Base-by-base conservation (phyloP, 441 rosid genomes). In the Aquilaria agallochum region DNA sequence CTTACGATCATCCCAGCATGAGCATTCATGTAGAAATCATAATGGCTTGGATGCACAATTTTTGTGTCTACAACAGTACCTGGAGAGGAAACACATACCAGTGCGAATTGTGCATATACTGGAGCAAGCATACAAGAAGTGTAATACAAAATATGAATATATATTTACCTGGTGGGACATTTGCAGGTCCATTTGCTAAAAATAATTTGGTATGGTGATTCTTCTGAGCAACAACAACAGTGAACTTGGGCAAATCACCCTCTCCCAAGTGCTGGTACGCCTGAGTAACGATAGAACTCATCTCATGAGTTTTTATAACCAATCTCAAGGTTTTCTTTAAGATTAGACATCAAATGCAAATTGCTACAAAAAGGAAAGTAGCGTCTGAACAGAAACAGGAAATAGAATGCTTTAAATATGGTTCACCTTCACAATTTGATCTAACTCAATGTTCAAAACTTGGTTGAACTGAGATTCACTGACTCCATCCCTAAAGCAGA, bases 21-120 rank as follows among this genome's bases (percentile, higher is more conserved):
- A 65, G 97, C 83, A 68, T 97, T 89, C 95, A 95, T 81, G 79
- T 86, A 95, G 80, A 92, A 95, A 69, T 95, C 97, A 50, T 84
- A 89, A 75, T 91, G 86, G 55, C 81, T 82, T 14, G 97, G 96
- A 72, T 95, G 96, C 65, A 87, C 92, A 46, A 95, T 82, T 72
- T 74, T 78, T 61, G 90, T 82, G 67, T 95, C 97, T 74, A 95
- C 97, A 15, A 91, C 85, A 8, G 96, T 95, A 68, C 99, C 99
- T 86, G 56, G 63, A 73, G 44, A 32, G 20, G 12, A 9, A 32
- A 31, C 42, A 36, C 6, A 36, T 36, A 8, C 42, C 55, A 51
- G 5, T 51, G 20, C 7, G 7, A 36, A 36, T 36, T 36, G 42
- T 36, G 42, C 42, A 36, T 36, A 36, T 1, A 36, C 42, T 36